phyloP scores from a whole-genome alignment of 2,329 filamentous ascomycete genomes.

The Xylariaceae sp. region DNA sequence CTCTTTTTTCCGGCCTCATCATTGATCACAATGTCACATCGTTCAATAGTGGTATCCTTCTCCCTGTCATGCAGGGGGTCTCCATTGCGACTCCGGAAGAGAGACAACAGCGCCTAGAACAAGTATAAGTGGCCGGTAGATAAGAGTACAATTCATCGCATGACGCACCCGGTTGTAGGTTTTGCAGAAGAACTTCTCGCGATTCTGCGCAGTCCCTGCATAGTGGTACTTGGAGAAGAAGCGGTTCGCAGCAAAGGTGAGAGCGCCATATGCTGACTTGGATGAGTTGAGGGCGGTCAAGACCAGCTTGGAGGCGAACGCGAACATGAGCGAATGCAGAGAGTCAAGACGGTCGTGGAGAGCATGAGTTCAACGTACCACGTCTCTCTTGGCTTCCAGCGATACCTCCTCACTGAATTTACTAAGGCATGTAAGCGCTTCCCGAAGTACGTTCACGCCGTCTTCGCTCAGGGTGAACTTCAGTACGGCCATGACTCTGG shows the following conservation, averaged over 20 bases:
- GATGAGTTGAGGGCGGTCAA: constrained; percentile 74
- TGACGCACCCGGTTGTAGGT: constrained; percentile 61
- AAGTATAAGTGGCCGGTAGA: background rate
- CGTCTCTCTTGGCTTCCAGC: constrained; percentile 65
- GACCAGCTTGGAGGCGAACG: constrained; percentile 49
- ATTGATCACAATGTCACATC: constrained; percentile 68
- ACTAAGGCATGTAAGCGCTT: constrained; percentile 66
- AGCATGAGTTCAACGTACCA: constrained; percentile 39
- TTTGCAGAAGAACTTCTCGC: constrained; percentile 65
- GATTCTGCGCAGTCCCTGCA: constrained; percentile 46
- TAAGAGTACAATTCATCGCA: background rate
- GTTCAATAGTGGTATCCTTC: constrained; percentile 65
- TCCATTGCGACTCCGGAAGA: constrained; percentile 63
- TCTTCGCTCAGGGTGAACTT: constrained; percentile 71
- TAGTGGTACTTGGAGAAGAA: constrained; percentile 73
- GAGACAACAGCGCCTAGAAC: constrained; percentile 58
- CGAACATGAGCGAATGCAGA: constrained; percentile 10
- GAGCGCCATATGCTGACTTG: constrained; percentile 72
- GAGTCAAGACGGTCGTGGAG: background rate
- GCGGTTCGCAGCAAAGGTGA: constrained; percentile 58
- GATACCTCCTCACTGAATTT: constrained; percentile 78
- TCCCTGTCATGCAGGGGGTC: constrained; percentile 56
- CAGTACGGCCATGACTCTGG: constrained; percentile 52
- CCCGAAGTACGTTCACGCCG: constrained; percentile 64
- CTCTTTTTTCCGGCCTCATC: constrained; percentile 67